These are phyloP conservation scores for Stygiomarasmius scandens DNA, from an alignment of 1,284 basidiomycete genomes.

Conservation along the genomic window DNA sequence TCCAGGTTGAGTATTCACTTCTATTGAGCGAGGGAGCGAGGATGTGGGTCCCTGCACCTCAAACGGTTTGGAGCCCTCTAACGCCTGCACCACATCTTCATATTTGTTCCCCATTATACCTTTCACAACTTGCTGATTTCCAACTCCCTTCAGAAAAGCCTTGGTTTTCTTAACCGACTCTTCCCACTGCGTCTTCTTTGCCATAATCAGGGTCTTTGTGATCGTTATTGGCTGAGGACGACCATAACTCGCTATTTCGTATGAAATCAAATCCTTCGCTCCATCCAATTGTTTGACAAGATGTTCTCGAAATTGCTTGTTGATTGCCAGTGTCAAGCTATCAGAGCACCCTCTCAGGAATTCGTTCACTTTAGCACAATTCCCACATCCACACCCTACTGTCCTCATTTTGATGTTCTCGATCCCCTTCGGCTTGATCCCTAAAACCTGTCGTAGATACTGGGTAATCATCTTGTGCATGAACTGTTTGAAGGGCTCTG, in stretches of 20 bases:
- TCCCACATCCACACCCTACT: constrained; percentile 32
- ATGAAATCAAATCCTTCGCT: too few relatives aligned
- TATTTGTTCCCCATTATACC: constrained; percentile 30
- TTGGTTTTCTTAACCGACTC: constrained; percentile 22
- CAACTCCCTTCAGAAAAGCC: constrained; percentile 27
- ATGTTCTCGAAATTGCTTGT: background rate
- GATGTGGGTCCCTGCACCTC: too few relatives aligned
- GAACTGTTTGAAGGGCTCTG: constrained; percentile 26
- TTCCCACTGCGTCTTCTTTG: constrained; percentile 22
- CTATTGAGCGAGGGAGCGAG: too few relatives aligned
- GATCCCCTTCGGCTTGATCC: constrained; percentile 17
- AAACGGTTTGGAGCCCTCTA: constrained; percentile 24
- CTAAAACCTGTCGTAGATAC: constrained; percentile 28
- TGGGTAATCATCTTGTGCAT: constrained; percentile 13
- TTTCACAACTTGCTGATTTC: constrained; percentile 24
- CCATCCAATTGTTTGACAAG: too few relatives aligned
- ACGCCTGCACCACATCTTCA: constrained; percentile 27
- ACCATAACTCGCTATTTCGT: too few relatives aligned
- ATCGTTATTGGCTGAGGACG: constrained; percentile 27
- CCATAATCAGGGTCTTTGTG: constrained; percentile 24
- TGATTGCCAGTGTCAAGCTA: too few relatives aligned
- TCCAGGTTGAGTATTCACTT: too few relatives aligned
- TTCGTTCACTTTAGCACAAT: constrained; percentile 27
- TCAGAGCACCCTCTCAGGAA: too few relatives aligned
- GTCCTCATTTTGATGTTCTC: too few relatives aligned